Percentiles rank a stretch among this genome's conserved stretches.
Conservation (phyloP, 2,329 filamentous ascomycete genomes). For the Cladosporium sphaerospermum region DNA sequence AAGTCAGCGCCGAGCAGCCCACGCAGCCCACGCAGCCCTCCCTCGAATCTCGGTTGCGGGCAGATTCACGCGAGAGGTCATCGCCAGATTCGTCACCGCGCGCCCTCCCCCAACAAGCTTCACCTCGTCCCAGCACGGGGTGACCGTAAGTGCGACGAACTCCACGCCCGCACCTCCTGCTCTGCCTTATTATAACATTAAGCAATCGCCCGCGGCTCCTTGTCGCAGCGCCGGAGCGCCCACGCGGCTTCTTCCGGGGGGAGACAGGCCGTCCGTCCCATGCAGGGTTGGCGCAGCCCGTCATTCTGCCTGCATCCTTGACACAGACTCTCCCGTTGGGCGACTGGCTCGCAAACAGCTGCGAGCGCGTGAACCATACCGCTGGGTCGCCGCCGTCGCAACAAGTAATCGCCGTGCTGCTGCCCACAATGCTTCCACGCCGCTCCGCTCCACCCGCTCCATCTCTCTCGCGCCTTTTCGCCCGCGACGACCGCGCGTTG, state of each 20-base stretch:
- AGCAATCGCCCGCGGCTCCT: not conserved
- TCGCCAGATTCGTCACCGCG: not conserved
- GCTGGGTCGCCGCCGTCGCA: constrained; percentile 12
- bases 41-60: constrained; percentile 6
- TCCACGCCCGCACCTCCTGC: not conserved
- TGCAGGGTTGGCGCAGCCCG: constrained; percentile 7
- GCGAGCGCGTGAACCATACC: constrained; percentile 10
- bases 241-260: no score
- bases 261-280: not conserved
- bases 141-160: not conserved
- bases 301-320: constrained; percentile 10
- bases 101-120: not conserved
- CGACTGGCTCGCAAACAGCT: constrained; percentile 10
- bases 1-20: not conserved
- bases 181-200: not conserved
- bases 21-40: not conserved
- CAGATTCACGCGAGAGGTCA: not conserved
- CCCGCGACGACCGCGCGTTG: not conserved
- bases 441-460: not conserved
- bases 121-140: not conserved
- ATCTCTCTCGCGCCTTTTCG: not conserved
- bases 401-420: constrained; percentile 8
- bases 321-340: constrained; percentile 11
- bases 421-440: constrained; percentile 6
- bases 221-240: no score